Evolutionary conservation across 2,329 filamentous ascomycete genomes (phyloP), one percentile per base, ranked within the genome.

Genomic region (Xylariales sp.): DNA sequence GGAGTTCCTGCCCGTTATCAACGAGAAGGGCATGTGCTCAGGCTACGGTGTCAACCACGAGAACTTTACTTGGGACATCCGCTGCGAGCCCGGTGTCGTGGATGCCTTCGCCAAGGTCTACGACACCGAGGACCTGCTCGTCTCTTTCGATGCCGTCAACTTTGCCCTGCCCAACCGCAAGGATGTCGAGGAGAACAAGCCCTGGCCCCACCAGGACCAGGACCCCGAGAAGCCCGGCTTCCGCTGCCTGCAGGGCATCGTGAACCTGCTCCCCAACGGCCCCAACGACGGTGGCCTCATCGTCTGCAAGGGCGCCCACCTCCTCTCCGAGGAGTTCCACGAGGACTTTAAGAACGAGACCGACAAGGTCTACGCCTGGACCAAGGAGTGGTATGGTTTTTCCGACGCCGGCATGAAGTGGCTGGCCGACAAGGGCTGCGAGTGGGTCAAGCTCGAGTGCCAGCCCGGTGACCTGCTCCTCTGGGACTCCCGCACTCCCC

Each of bases 211-310:
- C 45, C 64, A 69, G 30, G 67, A 70, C 39, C 66, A 70, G 43
- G 61, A 68, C 37, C 67, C 62, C 1, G 54, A 53, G 6, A 62
- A 59, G 45, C 59, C 57, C 11, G 72, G 70, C 0, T 71, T 76
- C 50, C 61, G 68, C 3, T 76, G 71, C 44, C 56, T 71, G 3
- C 71, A 75, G 42, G 72, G 72, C 5, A 57, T 75, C 0, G 66
- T 74, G 2, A 74, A 75, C 48, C 49, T 62, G 5, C 50, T 45
- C 20, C 59, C 57, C 15, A 59, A 54, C 29, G 59, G 59, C 4
- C 51, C 54, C n/a, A 50, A 59, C 7, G 59, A 62, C 14, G 59
- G 59, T 3, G 59, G 59, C 2, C 46, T 62, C 4, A 54, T 60
- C 20, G 56, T 64, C 5, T 62, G 54, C 47, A 48, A 44, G 29